Evolutionary conservation across 2,329 filamentous ascomycete species (phyloP), one percentile per base, ranked within the genome.

Genomic region (Ambrosiella beaveri): DNA sequence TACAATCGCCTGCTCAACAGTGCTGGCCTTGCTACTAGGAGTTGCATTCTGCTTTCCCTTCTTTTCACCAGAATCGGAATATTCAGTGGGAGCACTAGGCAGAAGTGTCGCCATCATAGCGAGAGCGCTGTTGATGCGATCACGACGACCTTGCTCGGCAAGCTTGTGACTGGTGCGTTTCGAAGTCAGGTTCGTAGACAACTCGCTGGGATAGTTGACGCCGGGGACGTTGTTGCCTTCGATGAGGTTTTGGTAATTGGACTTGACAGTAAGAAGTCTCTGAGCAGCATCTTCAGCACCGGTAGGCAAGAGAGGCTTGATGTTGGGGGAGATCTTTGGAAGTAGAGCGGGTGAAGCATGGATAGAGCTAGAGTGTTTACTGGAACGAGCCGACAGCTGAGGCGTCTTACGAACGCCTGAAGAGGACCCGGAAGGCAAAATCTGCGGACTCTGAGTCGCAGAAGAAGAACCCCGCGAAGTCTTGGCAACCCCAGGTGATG

Each of bases 101-200:
- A 98, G 74, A 1, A 98, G 75, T 0, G 82, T 78, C 55, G 93
- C 89, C 69, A 98, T 95, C 68, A 96, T 86, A 64, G 91, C 88
- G 19, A 98, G 74, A 0, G 93, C 93, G 57, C 84, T 86, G 68
- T 98, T 98, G 71, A 98, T 97, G 66, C 93, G 82, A 67, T 98
- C 97, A 60, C 93, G 78, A 53, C 93, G 82, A 6, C 93, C 93
- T 72, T 98, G 93, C 71, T 98, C 93, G 15, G 93, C 93, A 63
- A 98, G 88, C 71, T 98, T 98, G 73, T 98, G 93, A 49, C 89
- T 95, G 1, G 93, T 97, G 57, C 91, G 85, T 73, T 98, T 98
- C 2, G 89, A 95, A 0, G 90, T 96, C 35, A 98, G 74, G 63
- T 95, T 95, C 19, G 90, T 94, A 6, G 90, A 95, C 47, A 98